Conservation (phyloP, 1,284 basidiomycete genomes). For the Irpex sp. region DNA sequence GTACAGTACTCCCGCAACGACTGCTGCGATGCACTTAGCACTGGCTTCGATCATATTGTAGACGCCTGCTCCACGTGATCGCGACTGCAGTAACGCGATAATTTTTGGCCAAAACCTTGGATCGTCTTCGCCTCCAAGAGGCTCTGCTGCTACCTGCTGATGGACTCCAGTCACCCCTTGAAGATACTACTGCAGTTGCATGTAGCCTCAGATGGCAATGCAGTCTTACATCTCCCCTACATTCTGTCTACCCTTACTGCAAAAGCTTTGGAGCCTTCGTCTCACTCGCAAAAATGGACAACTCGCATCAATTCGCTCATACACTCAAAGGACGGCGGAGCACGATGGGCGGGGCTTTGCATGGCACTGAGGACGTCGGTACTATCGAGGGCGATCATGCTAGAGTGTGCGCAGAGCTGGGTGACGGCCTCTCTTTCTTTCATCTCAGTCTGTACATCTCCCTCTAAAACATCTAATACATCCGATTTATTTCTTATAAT, state of each 20-base stretch:
- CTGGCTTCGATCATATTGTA: background rate
- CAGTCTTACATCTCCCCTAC: conserved; percentile 54
- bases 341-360: conserved; percentile 73
- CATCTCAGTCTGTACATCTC: conserved; percentile 55
- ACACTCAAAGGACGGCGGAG: conserved; percentile 67
- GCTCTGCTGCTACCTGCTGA: conserved; percentile 1
- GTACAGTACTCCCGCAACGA: background rate
- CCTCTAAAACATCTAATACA: conserved; percentile 17
- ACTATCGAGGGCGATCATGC: conserved; percentile 53
- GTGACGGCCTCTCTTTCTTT: conserved; percentile 57
- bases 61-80: background rate
- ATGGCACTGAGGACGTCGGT: conserved; percentile 62
- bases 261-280: conserved; percentile 51
- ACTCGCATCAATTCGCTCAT: conserved; percentile 66
- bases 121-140: too few relatives aligned
- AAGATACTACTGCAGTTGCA: conserved; percentile 68
- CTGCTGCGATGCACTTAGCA: background rate
- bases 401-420: conserved; percentile 72
- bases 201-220: conserved; percentile 61
- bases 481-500: conserved; percentile 9
- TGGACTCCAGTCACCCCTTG: conserved; percentile 42
- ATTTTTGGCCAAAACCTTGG: background rate
- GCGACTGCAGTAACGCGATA: background rate
- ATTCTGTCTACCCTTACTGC: conserved; percentile 49
- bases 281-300: conserved; percentile 70